Percentiles rank a stretch among this genome's conserved stretches.
phyloP scores from a whole-genome alignment of 2,329 filamentous ascomycete species.

The Beauveria sp. region DNA sequence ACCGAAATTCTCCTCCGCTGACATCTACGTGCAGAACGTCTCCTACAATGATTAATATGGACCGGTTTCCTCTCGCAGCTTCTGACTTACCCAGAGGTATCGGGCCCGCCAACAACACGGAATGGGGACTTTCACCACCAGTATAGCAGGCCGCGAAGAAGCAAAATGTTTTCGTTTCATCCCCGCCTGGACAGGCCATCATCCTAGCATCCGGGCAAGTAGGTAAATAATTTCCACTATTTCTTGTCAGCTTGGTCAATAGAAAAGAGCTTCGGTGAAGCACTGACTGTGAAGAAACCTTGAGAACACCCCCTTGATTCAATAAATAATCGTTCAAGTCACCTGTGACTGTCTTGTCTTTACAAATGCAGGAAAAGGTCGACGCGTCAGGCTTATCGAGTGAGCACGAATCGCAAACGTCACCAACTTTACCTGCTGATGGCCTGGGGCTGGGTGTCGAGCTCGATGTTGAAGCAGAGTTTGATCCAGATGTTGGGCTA shows the following conservation, averaged over 20 bases:
- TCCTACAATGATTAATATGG: no score
- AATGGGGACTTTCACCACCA: background rate
- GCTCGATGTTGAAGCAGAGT: no score
- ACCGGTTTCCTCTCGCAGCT: no score
- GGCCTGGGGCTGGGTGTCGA: no score
- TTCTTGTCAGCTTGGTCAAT: background rate
- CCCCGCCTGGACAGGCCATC: background rate
- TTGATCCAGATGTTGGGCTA: background rate
- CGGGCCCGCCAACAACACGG: no score
- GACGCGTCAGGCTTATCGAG: no score
- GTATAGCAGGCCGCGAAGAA: background rate
- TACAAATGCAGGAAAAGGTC: background rate
- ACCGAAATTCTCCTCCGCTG: no score
- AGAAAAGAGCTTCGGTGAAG: background rate
- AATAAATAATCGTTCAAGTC: background rate
- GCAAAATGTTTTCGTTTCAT: background rate
- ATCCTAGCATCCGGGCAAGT: background rate
- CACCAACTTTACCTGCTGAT: no score
- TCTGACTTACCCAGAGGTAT: background rate
- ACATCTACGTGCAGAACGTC: no score
- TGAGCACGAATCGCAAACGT: no score
- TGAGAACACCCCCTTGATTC: background rate
- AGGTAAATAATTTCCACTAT: background rate
- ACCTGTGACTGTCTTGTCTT: background rate
- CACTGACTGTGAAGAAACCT: no score